Base-by-base conservation (phyloP, 768 basidiomycete species). In the Tricholoma terreum region DNA sequence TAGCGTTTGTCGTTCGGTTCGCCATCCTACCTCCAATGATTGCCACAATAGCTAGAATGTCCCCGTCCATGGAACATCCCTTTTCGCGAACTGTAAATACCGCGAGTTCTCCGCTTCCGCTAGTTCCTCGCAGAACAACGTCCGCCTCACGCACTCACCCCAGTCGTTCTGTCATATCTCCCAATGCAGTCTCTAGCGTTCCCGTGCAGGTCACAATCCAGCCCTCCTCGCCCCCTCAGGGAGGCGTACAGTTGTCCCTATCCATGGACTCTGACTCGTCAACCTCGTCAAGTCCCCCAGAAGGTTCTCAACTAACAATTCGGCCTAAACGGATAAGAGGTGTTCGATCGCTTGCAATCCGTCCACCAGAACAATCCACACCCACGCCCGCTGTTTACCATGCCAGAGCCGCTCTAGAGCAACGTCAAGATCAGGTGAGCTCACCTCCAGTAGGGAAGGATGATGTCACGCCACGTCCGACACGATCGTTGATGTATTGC, bases 31-130 rank as follows among this genome's bases (percentile, higher is more conserved):
- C 57, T 12, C 57, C 67, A 61, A 82, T 80, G 79, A 77, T 80
- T 62, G 74, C 79, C 33, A 81, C 79, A 10, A 71, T 76, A 11
- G 67, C 73, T 46, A 69, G 69, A 64, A 74, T 74, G 72, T 69
- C 72, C 50, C 69, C 73, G 40, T 56, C 67, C 8, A 69, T 70
- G 59, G 67, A 75, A 58, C 65, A 68, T 54, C 64, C 65, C 31
- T 64, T 71, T 58, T 64, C 75, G 48, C 73, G 72, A 48, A 67
- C 73, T 57, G 72, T 82, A 40, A 89, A 85, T 69, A 70, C 76
- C 30, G 84, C 87, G 31, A 79, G 82, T 2, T 73, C 74, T 7
- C 80, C 86, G 54, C 79, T 88, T n/a, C 86, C 87, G 14, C 74
- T 80, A 51, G 77, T 89, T 52, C 85, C 89, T 35, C 80, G 85